A percentile compares a stretch with the other conserved stretches of the same genome.
Evolutionary conservation across 75 land plant genomes (phyloP).

Genomic region (Larix kaempferi): DNA sequence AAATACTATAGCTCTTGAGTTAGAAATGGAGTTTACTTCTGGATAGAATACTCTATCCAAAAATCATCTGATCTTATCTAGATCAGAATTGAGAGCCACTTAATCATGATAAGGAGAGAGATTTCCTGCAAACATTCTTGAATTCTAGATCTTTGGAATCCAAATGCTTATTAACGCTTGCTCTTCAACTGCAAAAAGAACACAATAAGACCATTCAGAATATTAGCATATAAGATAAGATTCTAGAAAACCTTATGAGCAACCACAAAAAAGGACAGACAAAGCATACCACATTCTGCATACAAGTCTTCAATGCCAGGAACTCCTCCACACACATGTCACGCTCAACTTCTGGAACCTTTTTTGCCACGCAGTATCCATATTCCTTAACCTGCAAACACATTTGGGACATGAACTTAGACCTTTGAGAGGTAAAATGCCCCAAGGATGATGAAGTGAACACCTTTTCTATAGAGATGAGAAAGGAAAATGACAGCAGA

Average conservation of each 20-base stretch:
- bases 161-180: neutral
- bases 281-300: constrained; percentile 64
- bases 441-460: too few species aligned
- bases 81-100: neutral
- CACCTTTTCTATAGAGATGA: too few species aligned
- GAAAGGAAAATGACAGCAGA: too few species aligned
- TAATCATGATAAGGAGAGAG: neutral
- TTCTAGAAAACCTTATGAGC: neutral
- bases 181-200: constrained; percentile 12
- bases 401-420: too few species aligned
- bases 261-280: constrained; percentile 1
- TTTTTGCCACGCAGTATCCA: constrained; percentile 77
- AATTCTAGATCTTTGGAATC: neutral
- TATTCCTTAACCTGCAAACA: constrained; percentile 68
- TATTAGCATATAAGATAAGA: neutral
- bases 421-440: too few species aligned
- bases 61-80: too few species aligned
- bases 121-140: neutral
- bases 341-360: constrained; percentile 79
- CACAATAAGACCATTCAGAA: constrained; percentile 9
- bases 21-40: neutral
- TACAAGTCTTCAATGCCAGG: constrained; percentile 66
- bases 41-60: neutral
- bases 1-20: constrained; percentile 15
- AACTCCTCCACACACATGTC: constrained; percentile 92